These are phyloP conservation scores for Scedosporium aurantiacum DNA, from an alignment of 2,329 filamentous ascomycete genomes.

Conservation along the genomic window DNA sequence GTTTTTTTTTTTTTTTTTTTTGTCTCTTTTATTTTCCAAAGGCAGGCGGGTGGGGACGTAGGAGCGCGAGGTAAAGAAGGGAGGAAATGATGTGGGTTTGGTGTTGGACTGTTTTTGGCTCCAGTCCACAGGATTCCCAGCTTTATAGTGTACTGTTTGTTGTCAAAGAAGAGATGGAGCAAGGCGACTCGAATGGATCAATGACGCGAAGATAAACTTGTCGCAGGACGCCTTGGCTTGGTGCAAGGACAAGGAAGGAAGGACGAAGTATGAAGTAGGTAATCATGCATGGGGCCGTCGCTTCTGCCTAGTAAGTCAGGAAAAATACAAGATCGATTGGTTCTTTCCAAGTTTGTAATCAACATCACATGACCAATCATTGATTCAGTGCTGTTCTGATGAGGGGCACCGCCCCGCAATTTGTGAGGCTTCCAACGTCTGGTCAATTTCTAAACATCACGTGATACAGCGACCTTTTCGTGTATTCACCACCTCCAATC, in stretches of 20 bases:
- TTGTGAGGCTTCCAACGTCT: neutral
- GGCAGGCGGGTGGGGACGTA: no score
- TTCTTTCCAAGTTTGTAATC: neutral
- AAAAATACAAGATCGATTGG: neutral
- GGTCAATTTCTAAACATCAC: neutral
- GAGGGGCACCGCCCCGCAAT: no score
- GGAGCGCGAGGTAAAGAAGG: no score
- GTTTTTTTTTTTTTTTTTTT: neutral
- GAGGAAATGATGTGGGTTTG: no score
- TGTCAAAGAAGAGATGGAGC: no score
- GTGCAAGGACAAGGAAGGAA: neutral
- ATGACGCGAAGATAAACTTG: neutral
- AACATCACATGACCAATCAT: neutral
- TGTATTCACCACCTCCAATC: neutral
- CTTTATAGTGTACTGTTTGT: no score
- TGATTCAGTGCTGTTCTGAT: no score
- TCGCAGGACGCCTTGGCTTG: neutral
- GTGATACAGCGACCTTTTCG: constrained; percentile 4
- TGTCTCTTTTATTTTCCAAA: neutral
- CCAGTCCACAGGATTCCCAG: no score
- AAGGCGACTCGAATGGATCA: neutral
- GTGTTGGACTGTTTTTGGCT: no score
- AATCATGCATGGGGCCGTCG: neutral
- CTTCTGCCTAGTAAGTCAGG: neutral
- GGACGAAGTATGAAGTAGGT: neutral